These are phyloP conservation scores for Dictyostelium discoideum DNA, from an alignment of 78 protist genomes.

Conservation along the genomic window DNA sequence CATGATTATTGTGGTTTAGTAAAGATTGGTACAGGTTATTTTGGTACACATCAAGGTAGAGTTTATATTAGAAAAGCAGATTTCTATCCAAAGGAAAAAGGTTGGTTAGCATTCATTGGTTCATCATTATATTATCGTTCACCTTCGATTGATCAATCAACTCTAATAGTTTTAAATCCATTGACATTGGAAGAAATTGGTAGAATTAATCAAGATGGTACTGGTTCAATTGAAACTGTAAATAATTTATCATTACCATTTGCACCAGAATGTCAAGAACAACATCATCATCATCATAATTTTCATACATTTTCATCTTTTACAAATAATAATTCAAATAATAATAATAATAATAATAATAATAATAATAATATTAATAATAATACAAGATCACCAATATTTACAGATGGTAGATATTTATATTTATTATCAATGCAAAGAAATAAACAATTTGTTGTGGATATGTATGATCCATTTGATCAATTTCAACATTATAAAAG, in stretches of 20 bases:
- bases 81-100: slow-evolving; percentile 77
- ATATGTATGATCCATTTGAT: slow-evolving; percentile 71
- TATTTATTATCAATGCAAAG: slow-evolving; percentile 68
- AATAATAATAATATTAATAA: not conserved
- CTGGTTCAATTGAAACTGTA: slow-evolving; percentile 25
- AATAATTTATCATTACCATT: slow-evolving; percentile 70
- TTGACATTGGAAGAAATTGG: slow-evolving; percentile 57
- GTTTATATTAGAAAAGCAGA: slow-evolving; percentile 50
- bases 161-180: slow-evolving; percentile 74
- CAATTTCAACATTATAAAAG: slow-evolving; percentile 34
- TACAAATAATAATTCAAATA: not conserved
- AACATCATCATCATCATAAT: not conserved
- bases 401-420: slow-evolving; percentile 75
- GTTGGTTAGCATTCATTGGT: slow-evolving; percentile 59
- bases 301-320: not conserved
- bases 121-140: slow-evolving; percentile 76
- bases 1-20: slow-evolving; percentile 80
- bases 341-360: not conserved
- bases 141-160: slow-evolving; percentile 61
- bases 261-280: slow-evolving; percentile 44
- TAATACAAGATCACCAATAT: slow-evolving; percentile 61
- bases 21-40: slow-evolving; percentile 81
- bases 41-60: slow-evolving; percentile 79
- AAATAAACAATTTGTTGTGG: slow-evolving; percentile 67
- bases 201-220: slow-evolving; percentile 66